These are phyloP conservation scores for Trichophyton rubrum DNA, from an alignment of 2,329 filamentous ascomycete genomes.

Conservation along the genomic window DNA sequence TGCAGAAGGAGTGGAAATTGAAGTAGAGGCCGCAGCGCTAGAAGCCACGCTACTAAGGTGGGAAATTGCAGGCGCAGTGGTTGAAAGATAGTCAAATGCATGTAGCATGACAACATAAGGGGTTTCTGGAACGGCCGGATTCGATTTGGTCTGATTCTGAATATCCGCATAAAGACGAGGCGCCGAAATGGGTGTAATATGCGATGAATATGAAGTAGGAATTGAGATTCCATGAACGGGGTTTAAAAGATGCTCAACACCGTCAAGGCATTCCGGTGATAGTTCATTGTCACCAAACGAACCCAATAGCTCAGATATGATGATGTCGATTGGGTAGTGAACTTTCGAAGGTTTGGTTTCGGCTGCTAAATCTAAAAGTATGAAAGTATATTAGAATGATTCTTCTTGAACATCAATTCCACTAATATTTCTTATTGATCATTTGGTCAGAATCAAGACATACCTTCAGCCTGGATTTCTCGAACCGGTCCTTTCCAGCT, in stretches of 20 bases:
- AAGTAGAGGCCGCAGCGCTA: conserved; percentile 5
- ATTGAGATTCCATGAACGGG: conserved; percentile 80
- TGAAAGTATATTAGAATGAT: neutral
- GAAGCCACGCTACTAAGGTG: conserved; percentile 8
- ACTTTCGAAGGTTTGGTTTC: conserved; percentile 10
- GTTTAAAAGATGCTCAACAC: conserved; percentile 80
- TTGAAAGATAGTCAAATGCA: conserved; percentile 73
- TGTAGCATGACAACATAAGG: conserved; percentile 92
- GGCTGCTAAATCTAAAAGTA: conserved; percentile 24
- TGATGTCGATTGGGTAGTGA: conserved; percentile 56
- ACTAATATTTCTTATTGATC: too few species aligned
- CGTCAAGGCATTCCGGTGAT: conserved; percentile 90
- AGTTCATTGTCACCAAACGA: conserved; percentile 97
- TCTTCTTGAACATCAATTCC: neutral
- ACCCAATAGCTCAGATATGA: conserved; percentile 81
- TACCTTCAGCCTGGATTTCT: conserved; percentile 1
- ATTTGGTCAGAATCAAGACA: neutral
- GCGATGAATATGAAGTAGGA: conserved; percentile 82
- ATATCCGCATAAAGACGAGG: conserved; percentile 79
- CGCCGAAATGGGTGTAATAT: conserved; percentile 80
- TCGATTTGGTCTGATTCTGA: conserved; percentile 46
- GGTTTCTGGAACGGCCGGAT: conserved; percentile 67
- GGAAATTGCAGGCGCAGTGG: conserved; percentile 31
- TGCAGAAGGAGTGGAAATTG: conserved; percentile 12
- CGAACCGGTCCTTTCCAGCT: conserved; percentile 70